A percentile compares a stretch with the other conserved stretches of the same genome.
Conservation (phyloP, 352 stramenopile species). For the Globisporangium abappressorium region DNA sequence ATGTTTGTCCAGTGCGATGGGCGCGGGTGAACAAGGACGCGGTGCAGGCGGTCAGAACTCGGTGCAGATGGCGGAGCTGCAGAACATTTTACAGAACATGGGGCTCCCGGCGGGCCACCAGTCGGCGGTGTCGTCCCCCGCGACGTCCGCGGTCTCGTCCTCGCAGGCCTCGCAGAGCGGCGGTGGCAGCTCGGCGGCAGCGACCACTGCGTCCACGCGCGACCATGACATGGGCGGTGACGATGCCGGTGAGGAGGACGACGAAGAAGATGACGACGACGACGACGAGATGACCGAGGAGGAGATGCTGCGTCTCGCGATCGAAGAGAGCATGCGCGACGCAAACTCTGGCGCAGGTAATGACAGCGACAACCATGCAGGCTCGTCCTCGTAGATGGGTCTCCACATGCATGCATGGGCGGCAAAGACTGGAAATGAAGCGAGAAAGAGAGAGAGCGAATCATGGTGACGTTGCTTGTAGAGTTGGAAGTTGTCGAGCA, state of each 20-base stretch:
- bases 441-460: neutral
- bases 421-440: neutral
- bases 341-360: constrained; percentile 62
- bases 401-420: neutral
- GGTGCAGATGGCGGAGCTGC: constrained; percentile 84
- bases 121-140: constrained; percentile 66
- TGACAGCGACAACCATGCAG: constrained; percentile 30
- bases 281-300: constrained; percentile 88
- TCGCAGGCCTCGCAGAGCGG: constrained; percentile 71
- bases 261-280: constrained; percentile 74
- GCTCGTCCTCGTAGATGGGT: constrained; percentile 41
- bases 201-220: constrained; percentile 71
- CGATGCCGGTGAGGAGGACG: constrained; percentile 47
- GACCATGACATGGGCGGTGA: constrained; percentile 78
- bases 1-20: constrained; percentile 51
- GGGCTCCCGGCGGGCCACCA: constrained; percentile 68
- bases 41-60: constrained; percentile 34
- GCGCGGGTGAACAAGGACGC: constrained; percentile 62
- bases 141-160: constrained; percentile 71
- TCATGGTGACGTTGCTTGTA: neutral
- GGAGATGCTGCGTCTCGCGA: constrained; percentile 78
- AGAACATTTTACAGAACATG: constrained; percentile 89
- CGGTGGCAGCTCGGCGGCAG: constrained; percentile 60
- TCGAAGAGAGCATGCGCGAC: constrained; percentile 88
- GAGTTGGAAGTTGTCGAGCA: constrained; percentile 2